Evolutionary conservation across 768 basidiomycete species (phyloP).

Genomic region (Calocybe gangraenosa): DNA sequence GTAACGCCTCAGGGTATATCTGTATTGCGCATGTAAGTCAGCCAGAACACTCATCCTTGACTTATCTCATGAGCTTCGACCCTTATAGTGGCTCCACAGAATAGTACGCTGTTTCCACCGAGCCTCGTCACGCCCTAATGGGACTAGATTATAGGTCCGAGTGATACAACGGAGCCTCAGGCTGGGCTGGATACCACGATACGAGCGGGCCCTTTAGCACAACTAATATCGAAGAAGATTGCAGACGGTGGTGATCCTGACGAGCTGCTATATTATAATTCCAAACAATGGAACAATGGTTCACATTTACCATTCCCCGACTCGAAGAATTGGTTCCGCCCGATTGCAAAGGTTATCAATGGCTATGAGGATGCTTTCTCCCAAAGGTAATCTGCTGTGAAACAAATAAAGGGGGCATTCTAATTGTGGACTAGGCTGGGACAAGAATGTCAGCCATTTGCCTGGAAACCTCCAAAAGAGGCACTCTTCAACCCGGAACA

Average conservation of each 20-base stretch:
- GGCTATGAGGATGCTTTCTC: conserved; percentile 47
- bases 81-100: conserved; percentile 38
- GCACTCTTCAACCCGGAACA: conserved; percentile 45
- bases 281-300: conserved; percentile 43
- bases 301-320: conserved; percentile 39
- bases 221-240: conserved; percentile 41
- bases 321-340: conserved; percentile 41
- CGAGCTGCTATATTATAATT: conserved; percentile 42
- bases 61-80: neutral
- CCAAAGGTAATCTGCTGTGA: conserved; percentile 29
- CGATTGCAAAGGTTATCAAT: conserved; percentile 40
- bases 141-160: conserved; percentile 48
- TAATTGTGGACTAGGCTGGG: conserved; percentile 31
- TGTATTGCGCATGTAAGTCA: conserved; percentile 52
- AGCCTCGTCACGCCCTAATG: neutral
- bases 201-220: conserved; percentile 46
- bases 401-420: neutral
- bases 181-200: conserved; percentile 49
- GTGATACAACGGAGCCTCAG: conserved; percentile 45
- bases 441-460: conserved; percentile 39
- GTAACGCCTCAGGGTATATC: conserved; percentile 38
- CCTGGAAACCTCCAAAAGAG: conserved; percentile 30
- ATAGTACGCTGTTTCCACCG: conserved; percentile 25
- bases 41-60: neutral
- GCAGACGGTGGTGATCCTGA: conserved; percentile 40